Evolutionary conservation across 192 early-diverging fungal species (phyloP).

Genomic region (Backusella luteola): DNA sequence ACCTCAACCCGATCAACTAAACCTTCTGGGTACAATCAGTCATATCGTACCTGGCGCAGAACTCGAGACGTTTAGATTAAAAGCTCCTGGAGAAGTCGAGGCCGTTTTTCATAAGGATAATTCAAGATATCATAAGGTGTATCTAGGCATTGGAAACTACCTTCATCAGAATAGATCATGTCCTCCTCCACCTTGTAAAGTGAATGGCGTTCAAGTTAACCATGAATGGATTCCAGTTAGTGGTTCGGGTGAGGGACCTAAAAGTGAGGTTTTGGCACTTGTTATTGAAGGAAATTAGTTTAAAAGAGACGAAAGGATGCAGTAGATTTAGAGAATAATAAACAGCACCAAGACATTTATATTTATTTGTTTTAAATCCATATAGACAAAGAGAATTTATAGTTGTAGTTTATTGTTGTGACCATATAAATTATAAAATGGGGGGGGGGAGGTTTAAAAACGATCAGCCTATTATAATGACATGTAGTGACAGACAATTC

Average conservation of each 20-base stretch:
- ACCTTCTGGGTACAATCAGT: constrained; percentile 26
- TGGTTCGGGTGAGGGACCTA: constrained; percentile 8
- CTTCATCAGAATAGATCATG: not conserved
- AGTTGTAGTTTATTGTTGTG: too few species aligned
- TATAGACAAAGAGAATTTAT: too few species aligned
- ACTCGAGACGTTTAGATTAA: not conserved
- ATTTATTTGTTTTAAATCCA: too few species aligned
- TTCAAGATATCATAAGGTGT: constrained; percentile 6
- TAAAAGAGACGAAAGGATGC: not conserved
- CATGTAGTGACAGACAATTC: too few species aligned
- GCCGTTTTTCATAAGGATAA: constrained; percentile 7
- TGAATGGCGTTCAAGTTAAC: not conserved
- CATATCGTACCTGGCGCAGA: constrained; percentile 41
- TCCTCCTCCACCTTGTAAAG: not conserved
- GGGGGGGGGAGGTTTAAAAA: too few species aligned
- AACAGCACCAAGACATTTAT: too few species aligned
- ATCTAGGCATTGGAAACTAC: constrained; percentile 18
- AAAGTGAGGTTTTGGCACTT: constrained; percentile 5
- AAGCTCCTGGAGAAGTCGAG: not conserved
- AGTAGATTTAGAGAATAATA: too few species aligned
- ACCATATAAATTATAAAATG: too few species aligned
- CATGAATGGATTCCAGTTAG: constrained; percentile 6
- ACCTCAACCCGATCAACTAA: constrained; percentile 1
- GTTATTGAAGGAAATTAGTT: not conserved
- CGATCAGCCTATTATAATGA: too few species aligned